Evolutionary conservation across 257 asterid genomes (phyloP), one percentile per base, ranked within the genome.

Genomic region (Euphrasia confusa): DNA sequence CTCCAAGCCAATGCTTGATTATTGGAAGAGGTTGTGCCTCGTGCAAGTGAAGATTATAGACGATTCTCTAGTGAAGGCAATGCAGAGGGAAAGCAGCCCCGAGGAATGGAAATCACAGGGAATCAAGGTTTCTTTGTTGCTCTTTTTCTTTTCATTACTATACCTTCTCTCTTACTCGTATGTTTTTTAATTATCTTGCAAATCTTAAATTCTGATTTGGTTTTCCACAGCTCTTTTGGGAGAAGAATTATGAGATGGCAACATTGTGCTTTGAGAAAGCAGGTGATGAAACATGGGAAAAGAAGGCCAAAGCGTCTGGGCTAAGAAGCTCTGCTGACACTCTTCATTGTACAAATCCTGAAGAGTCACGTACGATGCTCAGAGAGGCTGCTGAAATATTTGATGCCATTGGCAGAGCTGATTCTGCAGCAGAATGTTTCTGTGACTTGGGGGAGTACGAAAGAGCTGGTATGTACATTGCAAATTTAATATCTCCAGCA

Each of bases 31-130:
- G 59, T 54, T 77, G 75, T 63, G 79, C 48, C 81, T 81, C 17
- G 87, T 86, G 42, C 85, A 84, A 77, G 75, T 62, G 18, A 77
- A 72, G 57, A 70, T 74, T 57, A 64, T 86, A 0, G 83, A 84
- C 14, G 83, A 78, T 49, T 84, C 87, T 15, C 75, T 81, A 57
- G 84, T 83, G 3, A 71, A 72, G 42, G 87, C 84, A 7, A 86
- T 86, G 92, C 85, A 54, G 61, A 77, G 79, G 71, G 86, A 83
- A 2, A 84, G 95, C 79, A 80, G 77, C 57, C 83, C 78, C 0
- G 86, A 79, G 53, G 92, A 84, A 79, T 86, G 95, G 95, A 84
- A 70, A 73, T 33, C 80, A 14, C 79, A 77, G 33, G 95, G 92
- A 42, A 68, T 78, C 13, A 86, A 84, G 89, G 95, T 86, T 67